Conservation (phyloP, 2,329 filamentous ascomycete species). For the Cladophialophora immunda region DNA sequence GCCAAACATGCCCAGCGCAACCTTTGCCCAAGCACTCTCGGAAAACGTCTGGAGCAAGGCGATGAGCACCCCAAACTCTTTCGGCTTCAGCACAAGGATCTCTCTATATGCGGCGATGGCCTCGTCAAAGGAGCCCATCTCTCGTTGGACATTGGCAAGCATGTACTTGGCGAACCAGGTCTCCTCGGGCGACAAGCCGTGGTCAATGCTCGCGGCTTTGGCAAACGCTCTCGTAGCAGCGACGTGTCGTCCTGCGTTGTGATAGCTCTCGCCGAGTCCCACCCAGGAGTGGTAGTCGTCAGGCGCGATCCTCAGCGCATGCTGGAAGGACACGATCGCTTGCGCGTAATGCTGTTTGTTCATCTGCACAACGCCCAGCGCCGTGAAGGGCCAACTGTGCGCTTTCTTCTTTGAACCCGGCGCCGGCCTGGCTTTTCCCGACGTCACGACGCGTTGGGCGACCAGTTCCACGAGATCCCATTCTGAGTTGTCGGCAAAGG, state of each 20-base stretch:
- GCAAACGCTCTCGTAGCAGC: slow-evolving; percentile 92
- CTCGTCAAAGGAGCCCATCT: slow-evolving; percentile 87
- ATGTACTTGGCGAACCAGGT: slow-evolving; percentile 98
- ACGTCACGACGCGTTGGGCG: slow-evolving; percentile 88
- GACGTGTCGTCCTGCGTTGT: slow-evolving; percentile 90
- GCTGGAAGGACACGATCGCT: slow-evolving; percentile 90
- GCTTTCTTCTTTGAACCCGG: slow-evolving; percentile 93
- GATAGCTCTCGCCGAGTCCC: slow-evolving; percentile 95
- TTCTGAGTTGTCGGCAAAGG: slow-evolving; percentile 88
- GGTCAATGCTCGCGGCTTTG: slow-evolving; percentile 80
- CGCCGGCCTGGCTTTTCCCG: slow-evolving; percentile 88
- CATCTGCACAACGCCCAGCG: slow-evolving; percentile 90
- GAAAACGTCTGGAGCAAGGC: slow-evolving; percentile 87
- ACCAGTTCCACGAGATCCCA: slow-evolving; percentile 97
- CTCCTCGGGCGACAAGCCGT: slow-evolving; percentile 68
- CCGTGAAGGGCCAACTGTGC: slow-evolving; percentile 94
- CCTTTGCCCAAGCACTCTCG: slow-evolving; percentile 78
- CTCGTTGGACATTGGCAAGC: slow-evolving; percentile 91
- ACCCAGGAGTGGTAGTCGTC: slow-evolving; percentile 96
- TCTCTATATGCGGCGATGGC: slow-evolving; percentile 79
- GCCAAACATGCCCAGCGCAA: slow-evolving; percentile 87
- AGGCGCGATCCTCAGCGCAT: slow-evolving; percentile 82
- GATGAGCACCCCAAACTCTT: slow-evolving; percentile 86
- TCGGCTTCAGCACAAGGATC: slow-evolving; percentile 72
- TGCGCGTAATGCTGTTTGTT: slow-evolving; percentile 91